Evolutionary conservation across 805 yeast genomes (phyloP), one percentile per base, ranked within the genome.

Genomic region (Candida cerambycidarum): DNA sequence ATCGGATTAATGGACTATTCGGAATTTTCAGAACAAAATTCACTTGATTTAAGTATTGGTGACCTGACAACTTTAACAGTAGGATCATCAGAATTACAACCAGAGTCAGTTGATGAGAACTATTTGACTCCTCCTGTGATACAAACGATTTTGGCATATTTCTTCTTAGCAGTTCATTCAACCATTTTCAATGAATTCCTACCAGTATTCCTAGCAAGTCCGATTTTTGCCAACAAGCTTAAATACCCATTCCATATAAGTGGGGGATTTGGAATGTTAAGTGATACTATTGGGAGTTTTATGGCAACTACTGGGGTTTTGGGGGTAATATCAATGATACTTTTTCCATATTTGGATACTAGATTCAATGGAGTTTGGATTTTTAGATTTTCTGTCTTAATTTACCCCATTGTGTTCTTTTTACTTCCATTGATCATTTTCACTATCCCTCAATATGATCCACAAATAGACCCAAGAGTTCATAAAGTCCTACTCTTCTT

Each of bases 241-340:
- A 38, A 49, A 17, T 65, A 62, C 42, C 70, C 71, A 0, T 61
- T 62, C 47, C 47, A 42, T n/a, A 62, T 65, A 19, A 55, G 40
- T 7, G 71, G 71, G 10, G 69, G 71, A 0, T 60, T 64, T 42
- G 69, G 69, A 13, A 47, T 53, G 41, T 57, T 56, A 33, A 41
- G 58, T n/a, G 45, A 53, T 16, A 49, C 48, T 31, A 65, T 64
- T 36, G 70, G 69, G 17, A 58, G 57, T 5, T 53, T 65, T 13
- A 56, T 65, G 35, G 62, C 68, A 3, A 52, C 59, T n/a, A 64
- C 71, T 1, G 71, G 71, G 1, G 44, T 64, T 15, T 50, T 59
- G 48, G 71, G 71, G 3, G 58, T 62, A 53, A 16, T 63, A 13
- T 58, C 75, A 32, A 72, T 80, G 30, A 43, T 79, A 38, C 42